Conservation (phyloP, 768 basidiomycete genomes). For the Crepidotus variabilis region DNA sequence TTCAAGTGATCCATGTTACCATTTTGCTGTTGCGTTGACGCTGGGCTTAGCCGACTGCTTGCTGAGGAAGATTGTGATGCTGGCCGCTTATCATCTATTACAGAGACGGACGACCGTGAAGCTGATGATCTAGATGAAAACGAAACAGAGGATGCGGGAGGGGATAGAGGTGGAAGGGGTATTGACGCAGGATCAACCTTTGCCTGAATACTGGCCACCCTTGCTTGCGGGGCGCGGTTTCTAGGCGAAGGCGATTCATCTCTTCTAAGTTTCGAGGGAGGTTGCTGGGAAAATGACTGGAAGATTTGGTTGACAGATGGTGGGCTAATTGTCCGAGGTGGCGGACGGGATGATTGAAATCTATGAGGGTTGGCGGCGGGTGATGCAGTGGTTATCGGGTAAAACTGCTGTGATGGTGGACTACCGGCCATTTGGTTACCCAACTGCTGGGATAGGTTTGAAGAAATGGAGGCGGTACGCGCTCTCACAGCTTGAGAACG, state of each 20-base stretch:
- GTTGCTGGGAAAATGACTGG: constrained; percentile 24
- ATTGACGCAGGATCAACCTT: constrained; percentile 54
- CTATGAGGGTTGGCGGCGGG: constrained; percentile 61
- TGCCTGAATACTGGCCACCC: constrained; percentile 13
- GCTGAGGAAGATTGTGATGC: constrained; percentile 6
- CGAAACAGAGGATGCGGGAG: constrained; percentile 67
- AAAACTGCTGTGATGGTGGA: constrained; percentile 30
- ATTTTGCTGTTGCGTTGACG: constrained; percentile 9
- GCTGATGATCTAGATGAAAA: constrained; percentile 75
- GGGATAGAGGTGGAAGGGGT: constrained; percentile 67
- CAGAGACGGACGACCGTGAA: constrained; percentile 48
- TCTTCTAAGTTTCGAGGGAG: constrained; percentile 8
- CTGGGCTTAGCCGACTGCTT: constrained; percentile 9
- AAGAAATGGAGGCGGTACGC: constrained; percentile 39
- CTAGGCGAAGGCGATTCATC: constrained; percentile 8
- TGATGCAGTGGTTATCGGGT: constrained; percentile 54
- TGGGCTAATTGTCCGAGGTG: constrained; percentile 21
- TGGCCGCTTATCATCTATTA: constrained; percentile 6
- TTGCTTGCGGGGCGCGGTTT: constrained; percentile 8
- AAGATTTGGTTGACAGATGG: constrained; percentile 23
- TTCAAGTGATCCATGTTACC: constrained; percentile 22
- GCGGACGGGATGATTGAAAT: constrained; percentile 33
- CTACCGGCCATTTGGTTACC: constrained; percentile 20
- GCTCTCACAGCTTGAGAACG: constrained; percentile 25
- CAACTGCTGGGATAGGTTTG: constrained; percentile 24